Evolutionary conservation across 2,329 filamentous ascomycete species (phyloP), one percentile per base, ranked within the genome.

Genomic region (Fusarium albosuccineum): DNA sequence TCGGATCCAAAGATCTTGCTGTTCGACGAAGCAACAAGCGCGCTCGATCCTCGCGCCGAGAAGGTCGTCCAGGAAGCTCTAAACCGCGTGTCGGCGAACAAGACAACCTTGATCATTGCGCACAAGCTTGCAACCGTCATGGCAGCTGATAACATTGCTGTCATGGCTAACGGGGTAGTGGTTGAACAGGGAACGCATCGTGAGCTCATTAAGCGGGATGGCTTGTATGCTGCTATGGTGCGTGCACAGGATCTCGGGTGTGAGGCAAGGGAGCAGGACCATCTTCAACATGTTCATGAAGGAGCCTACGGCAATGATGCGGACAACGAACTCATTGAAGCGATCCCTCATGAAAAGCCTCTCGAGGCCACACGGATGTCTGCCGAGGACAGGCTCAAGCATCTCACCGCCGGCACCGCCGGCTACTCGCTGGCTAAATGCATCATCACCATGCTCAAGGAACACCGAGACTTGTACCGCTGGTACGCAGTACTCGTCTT

Each of bases 1-100:
- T 76, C 75, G 6, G 69, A 79, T 37, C 79, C 80, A 0, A 76
- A 76, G 34, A 86, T 92, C 29, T 79, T 92, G 0, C 82, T 92
- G 14, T 77, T 91, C 2, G 89, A 91, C 64, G 89, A 92, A 75
- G 89, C 89, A 1, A 92, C 89, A 0, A 87, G 83, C 44, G 86
- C 88, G 1, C 72, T 82, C 14, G 79, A 80, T 46, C 73, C 77
- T 1, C 74, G 79, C 6, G 75, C 80, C 3, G 80, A 83, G 45
- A 75, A 78, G 1, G 78, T 85, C 13, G 86, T 89, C 1, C 86
- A 88, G 63, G 75, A 80, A 17, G 86, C 86, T 0, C 79, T 89
- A 10, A 81, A 84, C 46, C 78, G 79, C 13, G 80, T 87, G 0
- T 85, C 86, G 0, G 76, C 80, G 49, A 82, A 83, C 37, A 79